These are phyloP conservation scores for Sporothrix sp. DNA, from an alignment of 2,329 filamentous ascomycete species.

Conservation along the genomic window DNA sequence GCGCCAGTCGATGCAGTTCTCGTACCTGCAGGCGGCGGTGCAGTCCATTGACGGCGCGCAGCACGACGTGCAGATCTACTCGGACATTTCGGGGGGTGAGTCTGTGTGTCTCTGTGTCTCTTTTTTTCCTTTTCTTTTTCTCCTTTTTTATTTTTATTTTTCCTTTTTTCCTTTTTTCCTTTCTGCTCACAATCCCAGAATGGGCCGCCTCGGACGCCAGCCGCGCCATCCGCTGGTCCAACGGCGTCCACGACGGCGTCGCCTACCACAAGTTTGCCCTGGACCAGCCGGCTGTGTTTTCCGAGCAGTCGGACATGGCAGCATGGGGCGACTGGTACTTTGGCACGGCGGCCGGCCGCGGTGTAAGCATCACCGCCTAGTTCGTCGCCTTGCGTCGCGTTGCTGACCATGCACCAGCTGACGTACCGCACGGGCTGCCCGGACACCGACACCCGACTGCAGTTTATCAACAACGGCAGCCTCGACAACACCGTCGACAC, in stretches of 20 bases:
- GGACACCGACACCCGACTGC: constrained; percentile 53
- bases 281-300: constrained; percentile 52
- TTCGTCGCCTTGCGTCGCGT: neutral
- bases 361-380: constrained; percentile 25
- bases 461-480: constrained; percentile 53
- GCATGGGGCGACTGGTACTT: constrained; percentile 80
- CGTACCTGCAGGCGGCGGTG: constrained; percentile 58
- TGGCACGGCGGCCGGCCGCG: constrained; percentile 48
- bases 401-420: constrained; percentile 33
- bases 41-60: constrained; percentile 49
- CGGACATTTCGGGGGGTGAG: constrained; percentile 60
- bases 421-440: constrained; percentile 58
- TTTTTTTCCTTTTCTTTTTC: constrained; percentile 6
- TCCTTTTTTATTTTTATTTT: neutral
- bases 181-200: no score
- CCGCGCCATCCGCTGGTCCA: constrained; percentile 53
- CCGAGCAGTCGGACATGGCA: constrained; percentile 58
- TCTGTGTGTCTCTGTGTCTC: neutral
- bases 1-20: constrained; percentile 59
- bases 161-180: neutral
- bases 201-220: constrained; percentile 56
- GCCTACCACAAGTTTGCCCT: constrained; percentile 56
- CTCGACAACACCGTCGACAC: constrained; percentile 56
- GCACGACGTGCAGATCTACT: constrained; percentile 61
- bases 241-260: constrained; percentile 39